phyloP scores from a whole-genome alignment of 2,329 filamentous ascomycete species.

The Bimuria novae-zelandiae region DNA sequence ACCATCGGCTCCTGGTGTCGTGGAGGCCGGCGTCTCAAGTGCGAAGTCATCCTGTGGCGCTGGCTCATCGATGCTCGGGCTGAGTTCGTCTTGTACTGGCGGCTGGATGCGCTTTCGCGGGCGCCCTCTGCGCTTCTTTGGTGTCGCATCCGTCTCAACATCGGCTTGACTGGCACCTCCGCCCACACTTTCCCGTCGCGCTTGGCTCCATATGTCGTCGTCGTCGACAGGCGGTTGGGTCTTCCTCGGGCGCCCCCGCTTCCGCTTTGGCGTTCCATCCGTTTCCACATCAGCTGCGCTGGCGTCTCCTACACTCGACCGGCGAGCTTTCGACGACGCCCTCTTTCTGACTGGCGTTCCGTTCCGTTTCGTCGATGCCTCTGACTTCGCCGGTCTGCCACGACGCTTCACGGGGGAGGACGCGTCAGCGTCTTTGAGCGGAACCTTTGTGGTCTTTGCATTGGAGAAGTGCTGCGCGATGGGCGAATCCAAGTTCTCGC shows the following conservation, averaged over 20 bases:
- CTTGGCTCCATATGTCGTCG: slow-evolving; percentile 6
- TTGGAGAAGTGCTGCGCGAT: slow-evolving; percentile 32
- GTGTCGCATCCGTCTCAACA: slow-evolving; percentile 28
- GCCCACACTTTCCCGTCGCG: slow-evolving; percentile 6
- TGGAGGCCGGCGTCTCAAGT: background rate
- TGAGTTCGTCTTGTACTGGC: slow-evolving; percentile 5
- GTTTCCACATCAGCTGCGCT: slow-evolving; percentile 30
- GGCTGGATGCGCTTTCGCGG: slow-evolving; percentile 38
- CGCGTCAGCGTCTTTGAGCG: slow-evolving; percentile 47
- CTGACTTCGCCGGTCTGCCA: slow-evolving; percentile 45
- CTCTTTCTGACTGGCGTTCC: slow-evolving; percentile 40
- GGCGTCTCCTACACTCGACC: slow-evolving; percentile 18
- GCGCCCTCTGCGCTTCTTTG: slow-evolving; percentile 39
- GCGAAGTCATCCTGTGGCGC: background rate
- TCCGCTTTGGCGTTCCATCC: slow-evolving; percentile 33
- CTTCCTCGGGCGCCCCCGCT: slow-evolving; percentile 42
- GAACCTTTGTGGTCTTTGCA: slow-evolving; percentile 47
- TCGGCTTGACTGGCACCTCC: slow-evolving; percentile 28
- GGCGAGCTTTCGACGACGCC: slow-evolving; percentile 30
- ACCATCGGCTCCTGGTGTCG: background rate
- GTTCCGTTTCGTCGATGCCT: slow-evolving; percentile 32
- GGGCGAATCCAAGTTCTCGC: slow-evolving; percentile 38
- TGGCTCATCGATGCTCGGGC: background rate
- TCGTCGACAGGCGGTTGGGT: slow-evolving; percentile 23
- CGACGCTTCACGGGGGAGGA: slow-evolving; percentile 45